Conservation (phyloP, 2,329 filamentous ascomycete species). For the Bimuria novae-zelandiae region DNA sequence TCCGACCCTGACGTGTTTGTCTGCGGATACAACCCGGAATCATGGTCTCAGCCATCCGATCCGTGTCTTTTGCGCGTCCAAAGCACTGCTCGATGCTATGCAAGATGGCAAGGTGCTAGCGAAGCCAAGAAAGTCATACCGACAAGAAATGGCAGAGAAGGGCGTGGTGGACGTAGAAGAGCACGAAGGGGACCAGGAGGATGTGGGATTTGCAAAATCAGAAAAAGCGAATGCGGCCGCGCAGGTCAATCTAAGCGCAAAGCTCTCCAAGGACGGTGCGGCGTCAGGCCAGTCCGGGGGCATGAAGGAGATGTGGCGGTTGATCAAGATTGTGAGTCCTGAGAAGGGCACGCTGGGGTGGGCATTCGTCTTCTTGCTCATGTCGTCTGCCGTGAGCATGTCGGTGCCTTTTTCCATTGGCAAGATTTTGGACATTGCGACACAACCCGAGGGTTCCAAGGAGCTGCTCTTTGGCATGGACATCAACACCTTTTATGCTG, state of each 20-base stretch:
- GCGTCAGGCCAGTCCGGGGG: conserved; percentile 61
- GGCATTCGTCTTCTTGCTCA: conserved; percentile 82
- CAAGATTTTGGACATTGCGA: conserved; percentile 90
- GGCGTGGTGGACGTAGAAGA: conserved; percentile 43
- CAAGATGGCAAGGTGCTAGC: conserved; percentile 20
- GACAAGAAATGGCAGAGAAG: conserved; percentile 46
- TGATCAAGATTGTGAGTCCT: conserved; percentile 86
- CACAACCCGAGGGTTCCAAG: conserved; percentile 66
- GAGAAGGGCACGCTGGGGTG: conserved; percentile 78
- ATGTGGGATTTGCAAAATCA: conserved; percentile 69
- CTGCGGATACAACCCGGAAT: conserved; percentile 27
- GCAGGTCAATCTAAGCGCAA: conserved; percentile 86
- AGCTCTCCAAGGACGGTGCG: conserved; percentile 77
- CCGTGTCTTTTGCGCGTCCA: conserved; percentile 36
- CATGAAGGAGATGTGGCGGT: conserved; percentile 74
- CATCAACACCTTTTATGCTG: conserved; percentile 85
- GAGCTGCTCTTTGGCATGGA: conserved; percentile 81
- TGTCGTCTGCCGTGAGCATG: conserved; percentile 94
- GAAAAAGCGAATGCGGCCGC: conserved; percentile 86
- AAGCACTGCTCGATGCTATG: conserved; percentile 30
- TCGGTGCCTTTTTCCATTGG: conserved; percentile 96
- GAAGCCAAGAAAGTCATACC: conserved; percentile 41
- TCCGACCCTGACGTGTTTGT: conserved; percentile 6
- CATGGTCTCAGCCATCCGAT: conserved; percentile 31
- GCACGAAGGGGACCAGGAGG: conserved; percentile 56